phyloP scores from a whole-genome alignment of 495 filamentous ascomycete species.

The Penicillium simplicissimum region DNA sequence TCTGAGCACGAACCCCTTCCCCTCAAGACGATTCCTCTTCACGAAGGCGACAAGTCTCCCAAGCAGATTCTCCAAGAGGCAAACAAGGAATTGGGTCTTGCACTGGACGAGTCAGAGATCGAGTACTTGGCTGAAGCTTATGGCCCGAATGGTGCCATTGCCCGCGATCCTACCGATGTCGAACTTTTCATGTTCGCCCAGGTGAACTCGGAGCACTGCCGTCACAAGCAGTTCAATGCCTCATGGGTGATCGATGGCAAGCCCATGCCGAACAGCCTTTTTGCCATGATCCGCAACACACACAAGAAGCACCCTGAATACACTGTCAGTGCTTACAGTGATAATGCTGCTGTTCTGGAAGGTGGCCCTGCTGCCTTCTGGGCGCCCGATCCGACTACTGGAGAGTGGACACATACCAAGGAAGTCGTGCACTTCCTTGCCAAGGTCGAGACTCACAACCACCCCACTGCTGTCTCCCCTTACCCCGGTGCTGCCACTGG shows the following conservation, averaged over 20 bases:
- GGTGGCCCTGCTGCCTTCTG: slow-evolving; percentile 75
- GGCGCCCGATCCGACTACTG: slow-evolving; percentile 81
- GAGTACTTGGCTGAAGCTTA: slow-evolving; percentile 91
- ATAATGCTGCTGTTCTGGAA: slow-evolving; percentile 92
- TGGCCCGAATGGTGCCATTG: slow-evolving; percentile 65
- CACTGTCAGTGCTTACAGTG: slow-evolving; percentile 93
- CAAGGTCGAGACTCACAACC: slow-evolving; percentile 98
- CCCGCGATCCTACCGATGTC: slow-evolving; percentile 77
- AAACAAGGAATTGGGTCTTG: slow-evolving; percentile 79
- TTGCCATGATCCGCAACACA: slow-evolving; percentile 94
- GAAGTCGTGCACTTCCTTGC: slow-evolving; percentile 85
- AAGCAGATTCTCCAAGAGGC: slow-evolving; percentile 74
- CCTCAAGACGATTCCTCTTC: slow-evolving; percentile 71
- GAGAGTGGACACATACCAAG: slow-evolving; percentile 83
- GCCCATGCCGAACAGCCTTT: slow-evolving; percentile 74
- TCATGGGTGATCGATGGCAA: slow-evolving; percentile 95
- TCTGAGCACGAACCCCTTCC: slow-evolving; percentile 69
- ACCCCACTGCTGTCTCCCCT: slow-evolving; percentile 93
- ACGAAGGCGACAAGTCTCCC: slow-evolving; percentile 58
- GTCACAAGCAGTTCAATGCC: slow-evolving; percentile 90
- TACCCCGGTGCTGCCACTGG: slow-evolving; percentile 85
- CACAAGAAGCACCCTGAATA: slow-evolving; percentile 74
- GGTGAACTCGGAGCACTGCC: slow-evolving; percentile 66
- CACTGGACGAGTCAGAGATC: slow-evolving; percentile 84
- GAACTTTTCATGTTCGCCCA: slow-evolving; percentile 99